Evolutionary conservation across 1,284 basidiomycete species (phyloP), one percentile per base, ranked within the genome.

Genomic region (Papiliotrema nemorosa): DNA sequence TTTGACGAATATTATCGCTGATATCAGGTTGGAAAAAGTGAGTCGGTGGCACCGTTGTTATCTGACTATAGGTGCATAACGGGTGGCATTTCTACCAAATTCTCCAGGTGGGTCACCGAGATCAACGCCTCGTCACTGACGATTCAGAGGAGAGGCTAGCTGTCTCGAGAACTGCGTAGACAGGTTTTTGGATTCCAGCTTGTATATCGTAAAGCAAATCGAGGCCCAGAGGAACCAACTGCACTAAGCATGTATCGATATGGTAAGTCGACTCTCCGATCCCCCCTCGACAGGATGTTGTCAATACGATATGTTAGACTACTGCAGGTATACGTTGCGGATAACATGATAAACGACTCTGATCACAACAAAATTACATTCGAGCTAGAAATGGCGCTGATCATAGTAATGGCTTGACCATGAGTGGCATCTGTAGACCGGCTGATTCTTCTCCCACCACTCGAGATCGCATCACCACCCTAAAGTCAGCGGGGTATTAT

Each of bases 121-220:
- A 44, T n/a, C 27, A 16, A 21, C 20, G 39, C 18, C 29, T 26
- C 5, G 9, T 24, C 16, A 18, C 44, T 45, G 37, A 52, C 34
- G 6, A 10, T 7, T 36, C 22, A 69, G 70, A 51, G 49, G 82
- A 40, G 93, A 97, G 76, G 84, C 87, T 63, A 79, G 79, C 47
- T 97, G 93, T 71, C 80, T 97, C 41, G 79, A 82, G 54, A 94
- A 94, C 77, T 97, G 91, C 67, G 92, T 96, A 41, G 90, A 91
- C 60, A 81, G 93, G 51, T 97, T 97, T 79, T 79, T 97, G 60
- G 93, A 97, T 76, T 85, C 88, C n/a, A 90, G 86, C 63, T 75
- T 92, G 45, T 90, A 82, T 77, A 82, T 94, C 76, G 84, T 97
- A 58, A 84, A 84, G 67, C 82, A 84, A 69, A 82, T 97, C 50